These are phyloP conservation scores for Hyaloscypha finlandica DNA, from an alignment of 495 filamentous ascomycete species.

Conservation along the genomic window DNA sequence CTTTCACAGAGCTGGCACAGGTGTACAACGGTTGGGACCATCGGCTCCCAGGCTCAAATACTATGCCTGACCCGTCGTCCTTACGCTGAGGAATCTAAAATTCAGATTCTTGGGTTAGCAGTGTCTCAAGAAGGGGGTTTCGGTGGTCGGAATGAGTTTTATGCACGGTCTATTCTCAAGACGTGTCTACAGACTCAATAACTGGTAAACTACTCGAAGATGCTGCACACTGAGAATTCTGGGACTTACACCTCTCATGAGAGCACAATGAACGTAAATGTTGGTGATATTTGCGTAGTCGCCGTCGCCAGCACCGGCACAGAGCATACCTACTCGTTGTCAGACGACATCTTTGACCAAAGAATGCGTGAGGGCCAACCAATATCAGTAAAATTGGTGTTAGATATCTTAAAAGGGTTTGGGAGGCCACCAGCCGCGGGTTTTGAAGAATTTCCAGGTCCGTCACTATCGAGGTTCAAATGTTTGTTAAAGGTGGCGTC, in stretches of 20 bases:
- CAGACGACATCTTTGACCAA: background rate
- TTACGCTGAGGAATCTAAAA: conserved; percentile 25
- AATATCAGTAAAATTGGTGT: conserved; percentile 32
- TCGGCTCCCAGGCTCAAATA: conserved; percentile 36
- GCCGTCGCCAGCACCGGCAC: conserved; percentile 29
- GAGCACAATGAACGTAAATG: conserved; percentile 39
- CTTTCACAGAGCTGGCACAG: conserved; percentile 43
- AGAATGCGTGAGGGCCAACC: conserved; percentile 23
- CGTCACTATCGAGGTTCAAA: no score
- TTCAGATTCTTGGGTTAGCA: no score
- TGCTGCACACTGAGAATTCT: no score
- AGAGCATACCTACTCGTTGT: conserved; percentile 29
- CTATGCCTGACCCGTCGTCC: conserved; percentile 30
- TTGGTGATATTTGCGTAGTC: conserved; percentile 45
- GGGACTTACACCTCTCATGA: conserved; percentile 37
- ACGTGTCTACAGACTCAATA: no score
- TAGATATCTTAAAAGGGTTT: conserved; percentile 35
- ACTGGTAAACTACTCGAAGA: no score
- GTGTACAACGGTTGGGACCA: conserved; percentile 46
- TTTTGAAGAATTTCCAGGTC: background rate
- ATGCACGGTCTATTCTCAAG: no score
- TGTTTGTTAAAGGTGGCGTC: no score
- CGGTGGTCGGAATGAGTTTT: no score
- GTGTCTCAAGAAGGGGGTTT: no score
- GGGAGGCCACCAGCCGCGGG: conserved; percentile 8